Evolutionary conservation across 169 alveolate species (phyloP).

Genomic region (Cryptosporidium xiaoi): DNA sequence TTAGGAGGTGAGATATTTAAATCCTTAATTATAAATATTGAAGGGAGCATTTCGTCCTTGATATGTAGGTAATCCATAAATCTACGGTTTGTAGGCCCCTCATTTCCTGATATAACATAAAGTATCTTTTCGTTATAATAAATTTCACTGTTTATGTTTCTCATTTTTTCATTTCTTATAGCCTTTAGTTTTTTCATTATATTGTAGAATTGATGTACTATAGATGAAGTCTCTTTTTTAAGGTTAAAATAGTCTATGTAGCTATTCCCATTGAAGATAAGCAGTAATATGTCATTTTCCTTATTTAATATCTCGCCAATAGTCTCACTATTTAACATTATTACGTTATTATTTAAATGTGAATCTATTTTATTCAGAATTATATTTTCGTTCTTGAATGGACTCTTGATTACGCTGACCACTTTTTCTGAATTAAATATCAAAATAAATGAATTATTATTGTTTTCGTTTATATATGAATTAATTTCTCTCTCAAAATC

Average conservation of each 20-base stretch:
- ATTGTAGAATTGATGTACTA: constrained; percentile 27
- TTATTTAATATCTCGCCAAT: constrained; percentile 23
- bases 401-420: constrained; percentile 21
- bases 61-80: constrained; percentile 68
- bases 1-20: constrained; percentile 66
- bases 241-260: constrained; percentile 17
- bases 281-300: constrained; percentile 18
- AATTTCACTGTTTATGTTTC: not conserved
- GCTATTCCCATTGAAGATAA: constrained; percentile 53
- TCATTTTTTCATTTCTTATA: constrained; percentile 42
- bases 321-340: constrained; percentile 42
- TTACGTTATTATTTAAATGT: constrained; percentile 28
- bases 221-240: constrained; percentile 20
- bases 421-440: constrained; percentile 43
- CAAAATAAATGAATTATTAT: constrained; percentile 3
- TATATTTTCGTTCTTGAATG: constrained; percentile 22
- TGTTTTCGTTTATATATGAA: constrained; percentile 5
- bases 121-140: constrained; percentile 14
- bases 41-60: constrained; percentile 41
- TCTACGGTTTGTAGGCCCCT: constrained; percentile 63
- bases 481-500: not conserved
- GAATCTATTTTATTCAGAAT: constrained; percentile 35
- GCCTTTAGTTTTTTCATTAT: constrained; percentile 21
- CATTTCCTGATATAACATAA: constrained; percentile 65
- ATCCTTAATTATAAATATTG: constrained; percentile 14